Percentiles rank a stretch among this genome's conserved stretches.
Evolutionary conservation across 2,329 filamentous ascomycete species (phyloP).

Genomic region (Trichophyton mentagrophytes): DNA sequence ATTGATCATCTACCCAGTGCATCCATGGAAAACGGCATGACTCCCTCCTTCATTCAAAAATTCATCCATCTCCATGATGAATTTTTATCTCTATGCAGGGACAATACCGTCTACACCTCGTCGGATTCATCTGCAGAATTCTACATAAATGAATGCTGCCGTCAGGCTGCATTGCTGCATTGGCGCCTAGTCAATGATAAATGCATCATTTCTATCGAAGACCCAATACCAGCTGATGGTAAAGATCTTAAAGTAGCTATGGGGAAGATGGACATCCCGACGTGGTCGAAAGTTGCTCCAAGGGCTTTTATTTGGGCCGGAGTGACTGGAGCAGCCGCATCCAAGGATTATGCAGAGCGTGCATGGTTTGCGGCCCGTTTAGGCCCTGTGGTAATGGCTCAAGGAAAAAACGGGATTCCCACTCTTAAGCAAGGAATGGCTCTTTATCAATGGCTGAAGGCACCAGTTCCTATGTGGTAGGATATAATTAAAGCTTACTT

Average conservation of each 20-base stretch:
- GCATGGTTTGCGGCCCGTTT: constrained; percentile 7
- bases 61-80: not conserved
- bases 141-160: constrained; percentile 5
- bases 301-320: constrained; percentile 8
- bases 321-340: constrained; percentile 4
- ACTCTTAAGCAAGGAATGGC: not conserved
- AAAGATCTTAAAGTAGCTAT: not conserved
- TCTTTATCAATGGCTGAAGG: not conserved
- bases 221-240: not conserved
- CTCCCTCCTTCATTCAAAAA: not conserved
- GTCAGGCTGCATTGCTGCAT: constrained; percentile 3
- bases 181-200: constrained; percentile 1
- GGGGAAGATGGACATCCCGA: constrained; percentile 1
- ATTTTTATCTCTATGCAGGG: not conserved
- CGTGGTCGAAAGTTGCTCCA: constrained; percentile 7
- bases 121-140: not conserved
- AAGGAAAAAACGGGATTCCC: not conserved
- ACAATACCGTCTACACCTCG: no score
- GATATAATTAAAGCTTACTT: not conserved
- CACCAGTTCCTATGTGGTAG: not conserved
- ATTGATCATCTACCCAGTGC: not conserved
- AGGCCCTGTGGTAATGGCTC: constrained; percentile 6
- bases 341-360: not conserved
- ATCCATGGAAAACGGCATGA: not conserved
- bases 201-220: not conserved